These are phyloP conservation scores for Fusarium humuli DNA, from an alignment of 2,329 filamentous ascomycete species.

Conservation along the genomic window DNA sequence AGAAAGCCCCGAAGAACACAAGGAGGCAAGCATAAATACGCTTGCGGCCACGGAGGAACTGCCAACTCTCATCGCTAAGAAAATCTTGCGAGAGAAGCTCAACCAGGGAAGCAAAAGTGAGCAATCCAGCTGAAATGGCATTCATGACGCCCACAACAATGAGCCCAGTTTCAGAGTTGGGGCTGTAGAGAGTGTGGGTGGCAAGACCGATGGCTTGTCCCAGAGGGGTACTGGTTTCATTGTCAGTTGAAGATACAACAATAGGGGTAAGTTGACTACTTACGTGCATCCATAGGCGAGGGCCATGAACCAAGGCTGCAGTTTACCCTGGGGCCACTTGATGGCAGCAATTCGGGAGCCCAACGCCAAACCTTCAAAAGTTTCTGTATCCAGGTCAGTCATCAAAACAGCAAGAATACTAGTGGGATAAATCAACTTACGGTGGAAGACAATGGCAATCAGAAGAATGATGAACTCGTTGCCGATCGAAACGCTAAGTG, in stretches of 20 bases:
- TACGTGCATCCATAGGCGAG: constrained; percentile 67
- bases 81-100: constrained; percentile 80
- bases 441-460: constrained; percentile 82
- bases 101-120: constrained; percentile 77
- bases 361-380: constrained; percentile 69
- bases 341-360: constrained; percentile 73
- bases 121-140: constrained; percentile 76
- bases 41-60: constrained; percentile 62
- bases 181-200: constrained; percentile 77
- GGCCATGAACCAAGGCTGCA: constrained; percentile 68
- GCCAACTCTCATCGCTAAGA: constrained; percentile 72
- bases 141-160: constrained; percentile 81
- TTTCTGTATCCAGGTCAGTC: constrained; percentile 50
- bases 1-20: constrained; percentile 69
- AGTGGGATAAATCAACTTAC: constrained; percentile 38
- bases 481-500: constrained; percentile 80
- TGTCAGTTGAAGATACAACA: constrained; percentile 16
- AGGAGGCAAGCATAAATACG: constrained; percentile 67
- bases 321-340: constrained; percentile 53
- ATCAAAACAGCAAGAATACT: accelerated
- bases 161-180: constrained; percentile 72
- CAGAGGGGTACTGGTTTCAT: constrained; percentile 68
- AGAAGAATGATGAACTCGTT: constrained; percentile 82
- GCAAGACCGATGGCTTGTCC: constrained; percentile 80
- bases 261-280: constrained; percentile 42